Conservation (phyloP, 257 asterid genomes). For the Ilex aquifolium region DNA sequence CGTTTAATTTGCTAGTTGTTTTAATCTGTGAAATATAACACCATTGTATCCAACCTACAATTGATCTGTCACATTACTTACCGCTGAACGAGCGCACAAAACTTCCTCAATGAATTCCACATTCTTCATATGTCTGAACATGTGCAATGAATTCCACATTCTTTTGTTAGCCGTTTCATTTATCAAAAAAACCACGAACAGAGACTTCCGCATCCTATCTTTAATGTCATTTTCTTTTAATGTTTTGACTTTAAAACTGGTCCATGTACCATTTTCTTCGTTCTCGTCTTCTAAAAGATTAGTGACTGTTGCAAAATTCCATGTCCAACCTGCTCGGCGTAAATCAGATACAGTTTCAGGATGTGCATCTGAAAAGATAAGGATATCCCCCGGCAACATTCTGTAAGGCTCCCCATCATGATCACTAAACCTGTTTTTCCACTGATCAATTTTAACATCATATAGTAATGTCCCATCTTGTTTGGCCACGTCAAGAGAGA, state of each 20-base stretch:
- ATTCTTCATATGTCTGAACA: conserved; percentile 26
- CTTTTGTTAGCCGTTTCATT: conserved; percentile 31
- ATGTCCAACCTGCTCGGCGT: conserved; percentile 19
- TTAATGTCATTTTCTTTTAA: conserved; percentile 7
- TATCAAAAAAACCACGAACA: conserved; percentile 35
- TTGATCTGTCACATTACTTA: conserved; percentile 12
- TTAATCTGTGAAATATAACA: neutral
- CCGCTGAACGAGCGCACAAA: conserved; percentile 27
- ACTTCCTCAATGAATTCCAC: conserved; percentile 30
- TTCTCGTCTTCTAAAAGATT: conserved; percentile 16
- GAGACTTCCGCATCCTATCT: conserved; percentile 1
- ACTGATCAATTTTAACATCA: conserved; percentile 19
- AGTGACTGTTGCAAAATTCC: conserved; percentile 38
- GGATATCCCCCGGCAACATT: conserved; percentile 45
- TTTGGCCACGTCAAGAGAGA: conserved; percentile 1
- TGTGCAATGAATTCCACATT: conserved; percentile 41
- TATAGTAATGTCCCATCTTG: neutral
- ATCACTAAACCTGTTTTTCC: conserved; percentile 32
- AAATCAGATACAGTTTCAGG: conserved; percentile 35
- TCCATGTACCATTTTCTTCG: conserved; percentile 7
- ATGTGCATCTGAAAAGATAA: conserved; percentile 29
- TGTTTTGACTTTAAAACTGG: conserved; percentile 22
- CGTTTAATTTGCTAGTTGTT: neutral
- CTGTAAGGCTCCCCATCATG: conserved; percentile 36
- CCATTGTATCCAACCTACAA: neutral